Conservation (phyloP, 2,329 filamentous ascomycete genomes). For the Acarospora socialis region DNA sequence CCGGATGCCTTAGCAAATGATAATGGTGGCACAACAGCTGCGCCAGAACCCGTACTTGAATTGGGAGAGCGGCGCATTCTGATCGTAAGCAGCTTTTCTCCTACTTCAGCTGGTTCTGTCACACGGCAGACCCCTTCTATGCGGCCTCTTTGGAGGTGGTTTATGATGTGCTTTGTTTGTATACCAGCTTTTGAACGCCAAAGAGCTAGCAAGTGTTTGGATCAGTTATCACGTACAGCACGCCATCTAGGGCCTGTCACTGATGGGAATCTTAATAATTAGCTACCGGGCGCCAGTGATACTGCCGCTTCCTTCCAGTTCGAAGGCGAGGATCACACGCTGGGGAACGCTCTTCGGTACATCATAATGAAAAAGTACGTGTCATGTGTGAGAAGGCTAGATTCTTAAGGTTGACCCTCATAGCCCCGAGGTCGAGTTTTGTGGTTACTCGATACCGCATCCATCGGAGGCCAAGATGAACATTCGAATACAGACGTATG, state of each 20-base stretch:
- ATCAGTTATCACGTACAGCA: too few species aligned
- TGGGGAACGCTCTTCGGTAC: constrained; percentile 86
- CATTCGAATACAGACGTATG: constrained; percentile 89
- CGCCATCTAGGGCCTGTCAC: too few species aligned
- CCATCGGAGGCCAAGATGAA: constrained; percentile 96
- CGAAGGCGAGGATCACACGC: constrained; percentile 80
- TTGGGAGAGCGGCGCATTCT: constrained; percentile 40
- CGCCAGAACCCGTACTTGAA: constrained; percentile 24
- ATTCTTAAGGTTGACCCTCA: constrained; percentile 3
- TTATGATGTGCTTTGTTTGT: too few species aligned
- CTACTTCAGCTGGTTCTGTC: too few species aligned
- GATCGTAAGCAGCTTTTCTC: constrained; percentile 35
- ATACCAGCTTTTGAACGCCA: too few species aligned
- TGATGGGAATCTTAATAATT: constrained; percentile 4
- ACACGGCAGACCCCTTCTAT: too few species aligned
- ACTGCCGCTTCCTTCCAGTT: constrained; percentile 94
- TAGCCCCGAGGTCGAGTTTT: constrained; percentile 93
- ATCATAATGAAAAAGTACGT: constrained; percentile 97
- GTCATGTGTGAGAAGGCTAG: not conserved
- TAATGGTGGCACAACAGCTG: constrained; percentile 26
- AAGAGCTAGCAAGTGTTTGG: too few species aligned
- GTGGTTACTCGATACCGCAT: constrained; percentile 94
- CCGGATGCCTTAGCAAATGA: constrained; percentile 21
- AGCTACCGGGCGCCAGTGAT: constrained; percentile 73
- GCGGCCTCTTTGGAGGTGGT: too few species aligned